These are phyloP conservation scores for Royoungia palumana DNA, from an alignment of 768 basidiomycete genomes.

Conservation along the genomic window DNA sequence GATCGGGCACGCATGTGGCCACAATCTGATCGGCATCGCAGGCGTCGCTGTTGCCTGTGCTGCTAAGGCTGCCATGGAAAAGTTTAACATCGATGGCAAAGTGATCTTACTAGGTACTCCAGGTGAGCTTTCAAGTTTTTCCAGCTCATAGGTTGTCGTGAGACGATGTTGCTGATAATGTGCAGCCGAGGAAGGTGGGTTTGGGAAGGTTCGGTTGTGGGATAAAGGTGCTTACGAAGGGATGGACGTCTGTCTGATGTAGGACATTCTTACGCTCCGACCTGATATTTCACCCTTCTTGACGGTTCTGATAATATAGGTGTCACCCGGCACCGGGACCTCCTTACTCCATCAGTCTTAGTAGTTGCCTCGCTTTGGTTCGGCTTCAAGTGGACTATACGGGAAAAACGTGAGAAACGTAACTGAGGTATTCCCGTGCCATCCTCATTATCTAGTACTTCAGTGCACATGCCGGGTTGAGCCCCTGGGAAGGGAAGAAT, in stretches of 20 bases:
- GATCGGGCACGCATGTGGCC: slow-evolving; percentile 74
- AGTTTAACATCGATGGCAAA: slow-evolving; percentile 62
- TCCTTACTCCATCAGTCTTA: slow-evolving; percentile 61
- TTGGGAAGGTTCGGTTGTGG: slow-evolving; percentile 68
- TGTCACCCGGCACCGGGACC: slow-evolving; percentile 83
- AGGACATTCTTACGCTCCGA: slow-evolving; percentile 8
- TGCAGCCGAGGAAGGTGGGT: slow-evolving; percentile 74
- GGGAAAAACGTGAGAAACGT: slow-evolving; percentile 65
- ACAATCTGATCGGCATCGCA: slow-evolving; percentile 76
- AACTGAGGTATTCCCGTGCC: not conserved
- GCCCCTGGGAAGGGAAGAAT: slow-evolving; percentile 84
- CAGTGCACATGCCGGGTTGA: slow-evolving; percentile 75
- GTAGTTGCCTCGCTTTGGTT: slow-evolving; percentile 60
- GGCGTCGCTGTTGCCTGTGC: slow-evolving; percentile 73
- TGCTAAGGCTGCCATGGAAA: slow-evolving; percentile 59
- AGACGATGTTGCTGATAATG: not conserved
- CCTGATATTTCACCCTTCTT: not conserved
- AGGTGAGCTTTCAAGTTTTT: slow-evolving; percentile 44
- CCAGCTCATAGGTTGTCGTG: not conserved
- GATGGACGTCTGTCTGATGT: slow-evolving; percentile 80
- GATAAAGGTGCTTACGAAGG: slow-evolving; percentile 69
- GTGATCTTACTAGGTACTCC: slow-evolving; percentile 76
- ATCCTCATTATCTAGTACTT: not conserved
- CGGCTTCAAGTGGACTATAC: slow-evolving; percentile 59
- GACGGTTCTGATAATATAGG: slow-evolving; percentile 37